Evolutionary conservation across 306 rosid species (phyloP).

Genomic region (Pyrus bretschneideri): DNA sequence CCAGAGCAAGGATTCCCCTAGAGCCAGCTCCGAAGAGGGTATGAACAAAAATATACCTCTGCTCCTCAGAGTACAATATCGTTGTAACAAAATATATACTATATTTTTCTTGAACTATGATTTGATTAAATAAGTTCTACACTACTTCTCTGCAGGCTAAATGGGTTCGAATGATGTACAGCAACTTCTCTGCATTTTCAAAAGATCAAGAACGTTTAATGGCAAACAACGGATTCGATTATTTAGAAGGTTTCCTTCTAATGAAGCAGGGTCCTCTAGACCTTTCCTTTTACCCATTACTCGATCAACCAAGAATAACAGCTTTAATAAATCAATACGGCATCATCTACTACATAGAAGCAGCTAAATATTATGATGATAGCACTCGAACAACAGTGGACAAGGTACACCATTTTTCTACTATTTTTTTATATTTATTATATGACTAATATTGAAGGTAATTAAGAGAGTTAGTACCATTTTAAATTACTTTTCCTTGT

Average conservation of each 20-base stretch:
- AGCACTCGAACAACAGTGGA: conserved; percentile 15
- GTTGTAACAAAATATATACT: not conserved
- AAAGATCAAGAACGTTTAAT: conserved; percentile 67
- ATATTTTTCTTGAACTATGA: not conserved
- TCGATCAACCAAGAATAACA: conserved; percentile 44
- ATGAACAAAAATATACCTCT: not conserved
- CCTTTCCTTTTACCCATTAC: conserved; percentile 53
- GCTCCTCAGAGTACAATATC: conserved; percentile 2
- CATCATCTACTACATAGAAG: conserved; percentile 54
- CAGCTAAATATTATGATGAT: conserved; percentile 48
- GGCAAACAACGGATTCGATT: conserved; percentile 36
- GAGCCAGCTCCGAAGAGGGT: conserved; percentile 59
- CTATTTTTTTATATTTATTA: not conserved
- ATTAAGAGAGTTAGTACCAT: not conserved
- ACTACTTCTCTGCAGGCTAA: conserved; percentile 42
- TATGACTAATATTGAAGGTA: not conserved
- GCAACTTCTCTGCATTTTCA: conserved; percentile 43
- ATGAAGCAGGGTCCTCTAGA: conserved; percentile 42
- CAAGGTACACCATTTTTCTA: conserved; percentile 32
- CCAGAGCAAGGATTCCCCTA: conserved; percentile 79
- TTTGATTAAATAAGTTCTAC: too few species aligned
- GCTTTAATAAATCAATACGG: conserved; percentile 40
- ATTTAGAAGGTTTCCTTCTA: conserved; percentile 61
- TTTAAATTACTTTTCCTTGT: not conserved
- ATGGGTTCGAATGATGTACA: conserved; percentile 64